Evolutionary conservation across 805 yeast species (phyloP), one percentile per base, ranked within the genome.

Genomic region (Kuraishia ogatae): DNA sequence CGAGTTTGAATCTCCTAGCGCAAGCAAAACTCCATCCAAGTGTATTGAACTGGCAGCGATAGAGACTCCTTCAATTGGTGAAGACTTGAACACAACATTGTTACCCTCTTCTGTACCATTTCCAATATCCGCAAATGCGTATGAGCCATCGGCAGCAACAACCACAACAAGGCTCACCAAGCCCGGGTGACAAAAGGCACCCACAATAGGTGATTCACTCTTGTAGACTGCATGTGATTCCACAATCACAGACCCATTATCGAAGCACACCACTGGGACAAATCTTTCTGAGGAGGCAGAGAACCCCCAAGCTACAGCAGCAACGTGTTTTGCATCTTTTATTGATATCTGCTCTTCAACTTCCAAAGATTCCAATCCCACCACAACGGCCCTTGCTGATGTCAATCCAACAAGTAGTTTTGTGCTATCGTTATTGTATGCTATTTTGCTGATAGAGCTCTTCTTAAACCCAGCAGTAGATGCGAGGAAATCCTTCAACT

Each of bases 21-120:
- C 72, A 10, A 73, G 50, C 22, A 73, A 53, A 2, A 66, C 51
- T 4, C 78, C 77, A 59, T 74, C 78, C 47, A 67, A 69, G 56
- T 74, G 78, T 15, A 54, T 23, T 13, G 51, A 52, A 11, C 24
- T 22, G 19, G 22, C 24, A 21, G 21, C 22, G 24, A 47, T 22
- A 8, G 49, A 47, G 10, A 19, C 49, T 22, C 49, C 49, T 19
- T 47, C 24, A 47, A 47, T 47, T 47, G 49, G 24, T 6, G 49
- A 20, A 4, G 49, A 10, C 13, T 22, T 20, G 49, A 21, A 47
- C 24, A 47, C 20, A 11, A 20, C 15, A 6, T 21, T 20, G 43
- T 50, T 26, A 26, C 29, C 29, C 10, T 26, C 29, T 26, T 26
- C 10, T 26, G 29, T 26, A n/a, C n/a, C 51, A 48, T 49, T 19